Evolutionary conservation across 371 early-diverging fungal species (phyloP).

Genomic region (Rhizopus delemar): DNA sequence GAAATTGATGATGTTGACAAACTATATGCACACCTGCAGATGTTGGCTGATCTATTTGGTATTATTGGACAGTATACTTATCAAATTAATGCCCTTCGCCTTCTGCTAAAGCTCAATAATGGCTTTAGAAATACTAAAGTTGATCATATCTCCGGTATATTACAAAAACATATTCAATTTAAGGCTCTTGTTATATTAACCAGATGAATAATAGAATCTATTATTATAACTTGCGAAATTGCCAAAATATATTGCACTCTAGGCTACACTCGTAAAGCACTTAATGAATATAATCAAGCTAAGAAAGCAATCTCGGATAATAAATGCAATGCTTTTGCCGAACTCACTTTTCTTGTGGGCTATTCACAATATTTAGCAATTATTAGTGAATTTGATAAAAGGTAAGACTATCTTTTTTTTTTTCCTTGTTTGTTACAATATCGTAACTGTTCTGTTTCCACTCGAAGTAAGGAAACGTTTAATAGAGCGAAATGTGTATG

Average conservation of each 20-base stretch:
- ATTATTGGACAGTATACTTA: slow-evolving; percentile 43
- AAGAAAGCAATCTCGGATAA: slow-evolving; percentile 34
- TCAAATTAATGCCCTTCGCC: slow-evolving; percentile 44
- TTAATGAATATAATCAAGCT: slow-evolving; percentile 52
- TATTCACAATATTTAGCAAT: slow-evolving; percentile 47
- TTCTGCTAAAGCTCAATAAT: slow-evolving; percentile 53
- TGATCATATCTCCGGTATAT: slow-evolving; percentile 33
- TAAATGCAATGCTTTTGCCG: slow-evolving; percentile 24
- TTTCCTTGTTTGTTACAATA: background rate
- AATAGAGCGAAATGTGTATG: slow-evolving; percentile 15
- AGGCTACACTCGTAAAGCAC: slow-evolving; percentile 72
- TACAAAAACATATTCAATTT: background rate
- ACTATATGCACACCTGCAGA: slow-evolving; percentile 44
- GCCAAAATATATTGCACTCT: slow-evolving; percentile 55
- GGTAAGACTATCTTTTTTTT: slow-evolving; percentile 15
- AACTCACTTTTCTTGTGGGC: slow-evolving; percentile 33
- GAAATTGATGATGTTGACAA: slow-evolving; percentile 43
- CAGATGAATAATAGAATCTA: slow-evolving; percentile 36
- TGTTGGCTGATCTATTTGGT: slow-evolving; percentile 54
- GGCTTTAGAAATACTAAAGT: slow-evolving; percentile 28
- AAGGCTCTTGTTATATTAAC: too few species aligned
- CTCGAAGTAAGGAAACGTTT: slow-evolving; percentile 9
- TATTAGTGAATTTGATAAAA: slow-evolving; percentile 45
- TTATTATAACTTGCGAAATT: slow-evolving; percentile 54
- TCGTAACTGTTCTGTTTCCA: background rate